Evolutionary conservation across 2,329 filamentous ascomycete species (phyloP), one percentile per base, ranked within the genome.

Genomic region (Aspergillus clavatus): DNA sequence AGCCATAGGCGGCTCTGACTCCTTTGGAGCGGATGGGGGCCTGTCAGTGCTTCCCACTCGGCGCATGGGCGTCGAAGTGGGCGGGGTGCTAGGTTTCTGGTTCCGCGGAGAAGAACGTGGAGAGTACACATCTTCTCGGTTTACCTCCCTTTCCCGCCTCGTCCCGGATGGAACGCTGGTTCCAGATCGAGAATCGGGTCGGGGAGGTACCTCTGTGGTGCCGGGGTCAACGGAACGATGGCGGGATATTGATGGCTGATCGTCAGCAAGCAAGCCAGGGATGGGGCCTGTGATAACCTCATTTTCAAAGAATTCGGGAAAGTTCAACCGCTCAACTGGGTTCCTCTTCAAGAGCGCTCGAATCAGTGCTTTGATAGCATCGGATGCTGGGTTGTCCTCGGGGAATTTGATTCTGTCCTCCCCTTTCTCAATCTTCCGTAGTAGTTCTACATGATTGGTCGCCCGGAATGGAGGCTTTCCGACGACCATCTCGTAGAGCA

Each of bases 401-500:
- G 86, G 82, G 56, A 97, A 97, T 53, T 79, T 82, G 67, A 97
- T 94, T 51, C 81, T 76, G 63, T 97, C 91, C 52, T 94, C 86
- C 14, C 86, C 83, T 48, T 84, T 84, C 66, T 97, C 91, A 53
- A 98, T 98, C 72, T 87, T 93, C 50, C 88, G 82, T 35, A 97
- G 77, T 27, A 98, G 74, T 65, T 98, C 93, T 31, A 98, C 90
- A 61, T 98, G 93, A 62, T 98, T 97, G 44, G 82, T 82, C 24
- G 93, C 93, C 54, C 89, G 80, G 70, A 97, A 98, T 0, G 93
- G 93, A 18, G 93, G 89, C 51, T 82, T 85, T 42, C 90, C 91
- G 5, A 84, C 87, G 50, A 93, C 82, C 90, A 98, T 95, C 71
- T 98, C 93, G 64, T 89, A 95, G 19, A 95, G 73, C 7, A 98